Evolutionary conservation across 2,329 filamentous ascomycete genomes (phyloP).

Genomic region (Penicillium expansum): DNA sequence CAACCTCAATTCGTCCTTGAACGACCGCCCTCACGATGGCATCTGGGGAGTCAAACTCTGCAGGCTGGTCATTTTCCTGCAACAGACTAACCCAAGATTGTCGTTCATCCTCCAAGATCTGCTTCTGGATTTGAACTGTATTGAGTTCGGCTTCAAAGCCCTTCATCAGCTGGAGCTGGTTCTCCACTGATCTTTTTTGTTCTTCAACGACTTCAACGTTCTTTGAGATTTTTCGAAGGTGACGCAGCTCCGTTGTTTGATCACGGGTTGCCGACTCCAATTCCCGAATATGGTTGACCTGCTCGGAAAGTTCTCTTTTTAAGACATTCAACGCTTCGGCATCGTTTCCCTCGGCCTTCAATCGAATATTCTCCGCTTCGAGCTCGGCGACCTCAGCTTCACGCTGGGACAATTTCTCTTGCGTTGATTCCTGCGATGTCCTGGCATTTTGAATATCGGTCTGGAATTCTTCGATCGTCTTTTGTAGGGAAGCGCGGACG

Average conservation of each 20-base stretch:
- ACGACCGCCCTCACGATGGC: slow-evolving; percentile 80
- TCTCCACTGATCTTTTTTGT: slow-evolving; percentile 81
- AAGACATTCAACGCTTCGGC: slow-evolving; percentile 81
- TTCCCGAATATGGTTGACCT: slow-evolving; percentile 84
- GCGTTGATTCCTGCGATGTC: slow-evolving; percentile 57
- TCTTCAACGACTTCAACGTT: slow-evolving; percentile 94
- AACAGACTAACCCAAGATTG: slow-evolving; percentile 84
- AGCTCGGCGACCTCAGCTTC: slow-evolving; percentile 70
- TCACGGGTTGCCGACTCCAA: slow-evolving; percentile 79
- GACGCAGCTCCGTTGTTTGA: slow-evolving; percentile 74
- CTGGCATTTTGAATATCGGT: slow-evolving; percentile 55
- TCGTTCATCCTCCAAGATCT: slow-evolving; percentile 84
- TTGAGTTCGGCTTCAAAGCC: slow-evolving; percentile 71
- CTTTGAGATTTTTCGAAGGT: slow-evolving; percentile 75
- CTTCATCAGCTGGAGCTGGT: slow-evolving; percentile 71
- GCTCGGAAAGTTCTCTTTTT: slow-evolving; percentile 82
- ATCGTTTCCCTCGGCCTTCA: slow-evolving; percentile 85
- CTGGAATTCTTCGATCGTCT: slow-evolving; percentile 52
- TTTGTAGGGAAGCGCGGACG: slow-evolving; percentile 58
- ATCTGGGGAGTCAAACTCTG: slow-evolving; percentile 84
- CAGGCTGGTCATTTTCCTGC: slow-evolving; percentile 61
- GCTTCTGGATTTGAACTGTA: slow-evolving; percentile 77
- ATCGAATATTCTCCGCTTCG: slow-evolving; percentile 76
- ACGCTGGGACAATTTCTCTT: slow-evolving; percentile 65
- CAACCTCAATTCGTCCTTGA: slow-evolving; percentile 74